Conservation (phyloP, 352 stramenopile genomes). For the Pythium grandisporangium region DNA sequence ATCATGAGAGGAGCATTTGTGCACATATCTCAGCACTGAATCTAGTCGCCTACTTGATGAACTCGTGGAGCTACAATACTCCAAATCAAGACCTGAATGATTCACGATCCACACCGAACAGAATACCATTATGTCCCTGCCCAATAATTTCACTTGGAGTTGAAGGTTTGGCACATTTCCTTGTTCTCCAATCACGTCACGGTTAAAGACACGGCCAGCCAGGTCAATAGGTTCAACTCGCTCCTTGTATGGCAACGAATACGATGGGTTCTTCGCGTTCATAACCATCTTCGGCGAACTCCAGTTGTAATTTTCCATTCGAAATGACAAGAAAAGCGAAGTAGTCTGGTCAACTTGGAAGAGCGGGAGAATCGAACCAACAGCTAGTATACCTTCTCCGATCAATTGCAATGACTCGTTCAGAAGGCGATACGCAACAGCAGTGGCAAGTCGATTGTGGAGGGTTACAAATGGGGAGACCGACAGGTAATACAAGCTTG, state of each 20-base stretch:
- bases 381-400: slow-evolving; percentile 75
- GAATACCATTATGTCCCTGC: slow-evolving; percentile 76
- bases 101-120: slow-evolving; percentile 87
- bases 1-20: slow-evolving; percentile 29
- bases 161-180: slow-evolving; percentile 74
- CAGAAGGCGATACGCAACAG: slow-evolving; percentile 77
- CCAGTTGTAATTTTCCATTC: slow-evolving; percentile 86
- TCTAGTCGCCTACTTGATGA: slow-evolving; percentile 62
- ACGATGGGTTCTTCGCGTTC: slow-evolving; percentile 57
- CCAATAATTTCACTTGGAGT: slow-evolving; percentile 73
- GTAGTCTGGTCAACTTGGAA: slow-evolving; percentile 71
- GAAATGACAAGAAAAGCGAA: slow-evolving; percentile 73
- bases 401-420: slow-evolving; percentile 79
- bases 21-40: slow-evolving; percentile 63
- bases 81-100: slow-evolving; percentile 72
- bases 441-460: slow-evolving; percentile 74
- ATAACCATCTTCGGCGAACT: slow-evolving; percentile 71
- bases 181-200: slow-evolving; percentile 58
- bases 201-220: slow-evolving; percentile 57
- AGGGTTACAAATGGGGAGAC: slow-evolving; percentile 78
- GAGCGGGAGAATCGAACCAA: slow-evolving; percentile 72
- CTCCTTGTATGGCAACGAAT: slow-evolving; percentile 77
- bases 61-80: slow-evolving; percentile 80
- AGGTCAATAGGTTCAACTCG: slow-evolving; percentile 57
- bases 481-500: slow-evolving; percentile 75